phyloP scores from a whole-genome alignment of 1,284 basidiomycete species.

The Boletus holoroseus region DNA sequence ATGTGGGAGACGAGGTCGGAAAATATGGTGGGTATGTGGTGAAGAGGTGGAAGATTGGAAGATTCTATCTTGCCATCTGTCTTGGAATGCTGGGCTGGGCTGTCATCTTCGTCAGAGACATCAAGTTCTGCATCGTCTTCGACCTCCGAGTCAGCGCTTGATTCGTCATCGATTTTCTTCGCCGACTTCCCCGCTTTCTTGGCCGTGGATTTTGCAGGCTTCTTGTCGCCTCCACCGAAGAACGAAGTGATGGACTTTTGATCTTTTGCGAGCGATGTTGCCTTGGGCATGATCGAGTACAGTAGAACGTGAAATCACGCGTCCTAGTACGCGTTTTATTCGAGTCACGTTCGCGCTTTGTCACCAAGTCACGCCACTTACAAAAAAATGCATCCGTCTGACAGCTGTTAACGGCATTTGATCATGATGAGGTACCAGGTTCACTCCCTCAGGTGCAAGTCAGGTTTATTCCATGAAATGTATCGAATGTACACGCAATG shows the following conservation, averaged over 20 bases:
- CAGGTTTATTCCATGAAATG: conserved; percentile 14
- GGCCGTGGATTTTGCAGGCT: conserved; percentile 11
- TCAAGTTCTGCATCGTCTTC: conserved; percentile 26
- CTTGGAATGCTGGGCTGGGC: conserved; percentile 34
- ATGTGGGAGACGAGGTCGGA: conserved; percentile 71
- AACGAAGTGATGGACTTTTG: conserved; percentile 56
- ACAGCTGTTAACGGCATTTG: no score
- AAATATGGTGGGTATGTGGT: conserved; percentile 81
- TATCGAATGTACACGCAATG: conserved; percentile 15
- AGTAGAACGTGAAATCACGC: conserved; percentile 8
- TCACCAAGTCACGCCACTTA: conserved; percentile 27
- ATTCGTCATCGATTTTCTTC: conserved; percentile 31
- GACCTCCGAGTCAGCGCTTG: conserved; percentile 12
- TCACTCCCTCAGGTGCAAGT: not conserved
- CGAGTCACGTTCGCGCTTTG: conserved; percentile 30
- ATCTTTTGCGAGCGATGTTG: conserved; percentile 36
- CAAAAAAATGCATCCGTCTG: no score
- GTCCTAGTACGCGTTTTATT: conserved; percentile 17
- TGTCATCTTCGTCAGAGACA: conserved; percentile 28
- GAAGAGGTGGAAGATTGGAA: conserved; percentile 74
- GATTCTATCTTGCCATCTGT: conserved; percentile 42
- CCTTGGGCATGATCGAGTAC: conserved; percentile 44
- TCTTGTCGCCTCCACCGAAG: conserved; percentile 37
- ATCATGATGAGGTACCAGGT: no score
- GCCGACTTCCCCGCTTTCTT: conserved; percentile 28